Conservation (phyloP, 768 basidiomycete genomes). For the Boletus speciosus region DNA sequence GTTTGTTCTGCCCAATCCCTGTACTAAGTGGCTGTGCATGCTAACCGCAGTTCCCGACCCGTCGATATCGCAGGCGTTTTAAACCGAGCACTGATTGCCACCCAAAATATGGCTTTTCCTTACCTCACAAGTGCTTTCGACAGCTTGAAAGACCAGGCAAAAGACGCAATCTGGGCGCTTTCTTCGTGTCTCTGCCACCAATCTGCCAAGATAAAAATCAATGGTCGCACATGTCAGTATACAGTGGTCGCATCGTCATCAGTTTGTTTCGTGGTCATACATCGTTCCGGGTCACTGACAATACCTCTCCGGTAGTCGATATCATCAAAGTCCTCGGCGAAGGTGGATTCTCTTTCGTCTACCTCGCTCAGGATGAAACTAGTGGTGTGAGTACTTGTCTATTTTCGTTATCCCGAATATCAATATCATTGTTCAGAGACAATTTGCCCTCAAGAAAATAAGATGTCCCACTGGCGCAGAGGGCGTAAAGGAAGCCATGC, state of each 20-base stretch:
- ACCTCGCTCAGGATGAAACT: constrained; percentile 80
- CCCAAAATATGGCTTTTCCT: constrained; percentile 26
- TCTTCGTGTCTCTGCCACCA: constrained; percentile 79
- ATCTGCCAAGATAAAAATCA: constrained; percentile 89
- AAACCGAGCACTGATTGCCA: background rate
- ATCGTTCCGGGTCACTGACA: background rate
- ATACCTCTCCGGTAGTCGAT: constrained; percentile 51
- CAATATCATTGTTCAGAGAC: constrained; percentile 46
- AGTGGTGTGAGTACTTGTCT: constrained; percentile 59
- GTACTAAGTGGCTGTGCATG: constrained; percentile 9
- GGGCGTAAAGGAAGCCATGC: constrained; percentile 85
- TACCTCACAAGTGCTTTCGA: constrained; percentile 45
- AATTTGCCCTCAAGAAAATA: constrained; percentile 97
- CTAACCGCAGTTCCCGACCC: no score
- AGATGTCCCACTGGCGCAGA: constrained; percentile 87
- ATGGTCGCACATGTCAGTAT: constrained; percentile 84
- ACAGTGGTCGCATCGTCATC: background rate
- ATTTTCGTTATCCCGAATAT: background rate
- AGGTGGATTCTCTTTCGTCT: constrained; percentile 93
- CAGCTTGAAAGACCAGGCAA: constrained; percentile 66
- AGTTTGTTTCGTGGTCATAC: constrained; percentile 1
- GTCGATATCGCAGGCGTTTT: background rate
- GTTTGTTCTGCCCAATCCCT: background rate
- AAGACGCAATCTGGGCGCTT: constrained; percentile 79
- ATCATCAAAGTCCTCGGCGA: constrained; percentile 93